These are phyloP conservation scores for Termitomyces sp. DNA, from an alignment of 1,284 basidiomycete species.

Conservation along the genomic window DNA sequence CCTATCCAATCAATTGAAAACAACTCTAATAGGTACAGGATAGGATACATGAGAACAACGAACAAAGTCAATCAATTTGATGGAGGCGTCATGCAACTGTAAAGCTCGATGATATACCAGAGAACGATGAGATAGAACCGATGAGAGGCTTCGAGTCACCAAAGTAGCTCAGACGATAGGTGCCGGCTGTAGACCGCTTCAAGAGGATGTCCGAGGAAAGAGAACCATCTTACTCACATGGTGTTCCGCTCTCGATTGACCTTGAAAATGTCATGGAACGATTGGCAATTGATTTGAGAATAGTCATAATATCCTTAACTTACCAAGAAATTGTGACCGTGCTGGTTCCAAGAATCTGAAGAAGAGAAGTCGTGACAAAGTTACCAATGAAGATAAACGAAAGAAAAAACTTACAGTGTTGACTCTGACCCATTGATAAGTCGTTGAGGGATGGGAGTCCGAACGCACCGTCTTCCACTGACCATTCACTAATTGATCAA, in stretches of 20 bases:
- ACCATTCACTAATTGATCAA: slow-evolving; percentile 51
- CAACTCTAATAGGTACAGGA: slow-evolving; percentile 1
- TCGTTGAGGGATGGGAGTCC: slow-evolving; percentile 79
- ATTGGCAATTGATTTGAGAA: not conserved
- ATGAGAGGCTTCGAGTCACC: slow-evolving; percentile 69
- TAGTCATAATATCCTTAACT: slow-evolving; percentile 18
- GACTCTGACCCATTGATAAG: slow-evolving; percentile 62
- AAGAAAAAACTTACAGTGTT: slow-evolving; percentile 38
- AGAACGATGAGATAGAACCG: slow-evolving; percentile 58
- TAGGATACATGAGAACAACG: not conserved
- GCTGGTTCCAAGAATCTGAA: slow-evolving; percentile 55
- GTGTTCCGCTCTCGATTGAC: slow-evolving; percentile 62
- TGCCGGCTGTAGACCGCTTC: slow-evolving; percentile 43
- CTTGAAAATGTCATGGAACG: slow-evolving; percentile 27
- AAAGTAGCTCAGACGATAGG: slow-evolving; percentile 68
- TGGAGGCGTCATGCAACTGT: slow-evolving; percentile 38
- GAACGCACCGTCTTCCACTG: slow-evolving; percentile 59
- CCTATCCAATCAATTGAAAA: not conserved
- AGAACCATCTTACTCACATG: slow-evolving; percentile 31
- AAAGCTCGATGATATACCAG: slow-evolving; percentile 58
- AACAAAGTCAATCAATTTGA: not conserved
- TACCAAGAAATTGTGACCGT: slow-evolving; percentile 63
- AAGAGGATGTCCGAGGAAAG: not conserved
- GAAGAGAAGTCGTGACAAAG: slow-evolving; percentile 1
- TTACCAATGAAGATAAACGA: not conserved